Conservation (phyloP, 2,329 filamentous ascomycete species). For the Colletotrichum orchidophilum region DNA sequence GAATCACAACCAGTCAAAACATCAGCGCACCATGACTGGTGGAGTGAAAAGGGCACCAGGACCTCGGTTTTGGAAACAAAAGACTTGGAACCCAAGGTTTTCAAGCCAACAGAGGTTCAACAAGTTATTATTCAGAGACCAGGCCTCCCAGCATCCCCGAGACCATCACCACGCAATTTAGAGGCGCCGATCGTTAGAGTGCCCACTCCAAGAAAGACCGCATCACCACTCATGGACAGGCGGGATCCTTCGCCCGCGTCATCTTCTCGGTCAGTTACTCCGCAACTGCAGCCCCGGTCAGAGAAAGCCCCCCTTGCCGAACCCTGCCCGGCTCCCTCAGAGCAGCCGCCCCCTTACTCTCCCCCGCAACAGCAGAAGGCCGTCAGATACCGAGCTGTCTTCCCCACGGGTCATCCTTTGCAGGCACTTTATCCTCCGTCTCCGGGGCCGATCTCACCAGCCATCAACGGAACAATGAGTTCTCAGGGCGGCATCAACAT, state of each 20-base stretch:
- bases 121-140: slow-evolving; percentile 9
- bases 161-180: slow-evolving; percentile 26
- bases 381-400: slow-evolving; percentile 65
- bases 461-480: slow-evolving; percentile 68
- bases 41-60: slow-evolving; percentile 41
- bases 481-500: slow-evolving; percentile 69
- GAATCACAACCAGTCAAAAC: slow-evolving; percentile 39
- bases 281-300: slow-evolving; percentile 13
- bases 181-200: slow-evolving; percentile 47
- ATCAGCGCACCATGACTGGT: slow-evolving; percentile 47
- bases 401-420: slow-evolving; percentile 63
- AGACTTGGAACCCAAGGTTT: neutral
- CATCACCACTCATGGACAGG: slow-evolving; percentile 40
- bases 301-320: slow-evolving; percentile 23
- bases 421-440: slow-evolving; percentile 62
- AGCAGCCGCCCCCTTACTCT: slow-evolving; percentile 66
- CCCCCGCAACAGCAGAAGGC: slow-evolving; percentile 52
- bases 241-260: slow-evolving; percentile 37
- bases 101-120: slow-evolving; percentile 3
- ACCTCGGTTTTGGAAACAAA: neutral
- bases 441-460: slow-evolving; percentile 71
- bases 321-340: slow-evolving; percentile 38
- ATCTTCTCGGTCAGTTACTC: slow-evolving; percentile 39
- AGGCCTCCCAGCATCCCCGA: slow-evolving; percentile 34
- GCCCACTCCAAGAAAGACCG: slow-evolving; percentile 47